Percentiles rank a stretch among this genome's conserved stretches.
Conservation (phyloP, 2,329 filamentous ascomycete genomes). For the Trichoderma brevicompactum region DNA sequence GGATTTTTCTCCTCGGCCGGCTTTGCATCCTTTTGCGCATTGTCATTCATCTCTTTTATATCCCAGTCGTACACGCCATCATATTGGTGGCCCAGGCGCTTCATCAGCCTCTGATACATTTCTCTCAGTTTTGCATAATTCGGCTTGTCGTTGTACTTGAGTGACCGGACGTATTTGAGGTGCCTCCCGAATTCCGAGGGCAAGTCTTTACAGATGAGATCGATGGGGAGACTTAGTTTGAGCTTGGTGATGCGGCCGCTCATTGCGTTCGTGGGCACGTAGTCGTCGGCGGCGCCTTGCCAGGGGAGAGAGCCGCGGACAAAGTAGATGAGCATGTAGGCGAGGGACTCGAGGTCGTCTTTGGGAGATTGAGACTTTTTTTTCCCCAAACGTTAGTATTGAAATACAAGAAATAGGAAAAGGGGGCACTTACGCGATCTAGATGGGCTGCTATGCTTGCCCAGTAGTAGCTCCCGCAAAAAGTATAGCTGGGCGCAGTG, state of each 20-base stretch:
- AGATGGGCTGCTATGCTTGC: constrained; percentile 15
- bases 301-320: constrained; percentile 29
- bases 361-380: constrained; percentile 23
- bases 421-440: not conserved
- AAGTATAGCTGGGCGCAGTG: not conserved
- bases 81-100: constrained; percentile 3
- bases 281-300: not conserved
- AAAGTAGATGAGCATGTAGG: constrained; percentile 30
- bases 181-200: constrained; percentile 24
- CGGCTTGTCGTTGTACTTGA: not conserved
- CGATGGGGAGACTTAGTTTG: constrained; percentile 15
- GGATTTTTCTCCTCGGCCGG: constrained; percentile 1
- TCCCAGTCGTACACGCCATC: constrained; percentile 28
- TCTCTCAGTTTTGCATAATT: constrained; percentile 15
- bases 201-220: constrained; percentile 1
- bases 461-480: constrained; percentile 13
- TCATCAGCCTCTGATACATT: constrained; percentile 19
- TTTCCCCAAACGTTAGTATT: not conserved
- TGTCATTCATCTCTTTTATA: constrained; percentile 25
- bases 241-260: not conserved
- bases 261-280: not conserved
- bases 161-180: constrained; percentile 19
- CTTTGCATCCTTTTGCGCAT: constrained; percentile 19
- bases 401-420: not conserved
- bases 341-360: constrained; percentile 31